Percentiles rank a stretch among this genome's conserved stretches.
Conservation (phyloP, 2,329 filamentous ascomycete genomes). For the Cercospora brassicicola region DNA sequence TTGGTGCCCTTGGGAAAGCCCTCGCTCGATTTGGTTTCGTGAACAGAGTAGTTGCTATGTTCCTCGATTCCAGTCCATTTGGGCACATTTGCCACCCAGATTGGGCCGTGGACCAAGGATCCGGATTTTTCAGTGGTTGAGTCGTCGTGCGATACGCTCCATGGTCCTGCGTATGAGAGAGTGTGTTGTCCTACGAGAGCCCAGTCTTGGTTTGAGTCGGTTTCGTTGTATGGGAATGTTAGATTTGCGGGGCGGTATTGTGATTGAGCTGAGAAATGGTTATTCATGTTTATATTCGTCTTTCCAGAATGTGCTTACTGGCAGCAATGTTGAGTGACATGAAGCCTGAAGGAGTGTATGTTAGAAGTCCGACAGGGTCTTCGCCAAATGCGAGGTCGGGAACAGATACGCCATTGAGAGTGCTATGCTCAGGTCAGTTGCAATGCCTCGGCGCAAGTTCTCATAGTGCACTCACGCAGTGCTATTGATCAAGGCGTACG, state of each 20-base stretch:
- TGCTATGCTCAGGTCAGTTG: background rate
- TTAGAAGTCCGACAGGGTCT: slow-evolving; percentile 8
- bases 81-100: slow-evolving; percentile 12
- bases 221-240: slow-evolving; percentile 4
- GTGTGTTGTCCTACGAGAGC: slow-evolving; percentile 11
- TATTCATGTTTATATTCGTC: background rate
- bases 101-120: slow-evolving; percentile 3
- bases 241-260: slow-evolving; percentile 7
- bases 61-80: background rate
- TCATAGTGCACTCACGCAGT: background rate
- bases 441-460: background rate
- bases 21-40: background rate
- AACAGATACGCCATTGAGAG: slow-evolving; percentile 5
- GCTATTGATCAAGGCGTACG: slow-evolving; percentile 10
- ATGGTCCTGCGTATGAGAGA: slow-evolving; percentile 6
- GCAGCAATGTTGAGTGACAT: slow-evolving; percentile 10
- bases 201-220: slow-evolving; percentile 7
- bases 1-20: background rate
- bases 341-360: slow-evolving; percentile 11
- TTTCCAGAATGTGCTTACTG: background rate
- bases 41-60: slow-evolving; percentile 1
- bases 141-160: background rate
- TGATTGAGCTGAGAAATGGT: background rate
- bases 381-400: slow-evolving; percentile 11
- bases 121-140: slow-evolving; percentile 1